These are phyloP conservation scores for Aspergillus mulundensis DNA, from an alignment of 495 filamentous ascomycete genomes.

Conservation along the genomic window DNA sequence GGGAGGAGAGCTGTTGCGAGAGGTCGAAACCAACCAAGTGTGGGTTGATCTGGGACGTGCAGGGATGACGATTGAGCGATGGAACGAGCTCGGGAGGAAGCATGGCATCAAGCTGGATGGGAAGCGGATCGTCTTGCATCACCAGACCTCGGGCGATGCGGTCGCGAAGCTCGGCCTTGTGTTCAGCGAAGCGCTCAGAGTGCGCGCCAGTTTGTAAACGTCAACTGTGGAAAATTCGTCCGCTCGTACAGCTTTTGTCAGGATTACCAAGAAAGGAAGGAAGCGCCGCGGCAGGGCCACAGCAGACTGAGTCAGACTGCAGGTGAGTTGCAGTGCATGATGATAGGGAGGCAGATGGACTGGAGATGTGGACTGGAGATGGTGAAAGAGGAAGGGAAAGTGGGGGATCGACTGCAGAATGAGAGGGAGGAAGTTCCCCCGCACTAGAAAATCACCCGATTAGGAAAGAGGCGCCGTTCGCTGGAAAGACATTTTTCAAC, in stretches of 20 bases:
- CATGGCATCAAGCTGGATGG: conserved; percentile 1
- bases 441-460: too few relatives aligned
- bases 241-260: too few relatives aligned
- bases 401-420: too few relatives aligned
- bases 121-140: background rate
- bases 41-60: background rate
- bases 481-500: too few relatives aligned
- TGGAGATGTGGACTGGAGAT: too few relatives aligned
- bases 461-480: background rate
- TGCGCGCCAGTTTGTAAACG: background rate
- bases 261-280: too few relatives aligned
- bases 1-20: background rate
- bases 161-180: background rate
- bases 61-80: background rate
- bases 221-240: background rate
- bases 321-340: too few relatives aligned
- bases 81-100: conserved; percentile 1
- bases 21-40: background rate
- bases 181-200: background rate
- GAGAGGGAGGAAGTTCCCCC: too few relatives aligned
- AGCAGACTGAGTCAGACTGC: too few relatives aligned
- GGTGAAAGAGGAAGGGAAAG: too few relatives aligned
- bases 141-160: background rate
- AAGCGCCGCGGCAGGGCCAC: too few relatives aligned
- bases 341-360: too few relatives aligned